phyloP scores from a whole-genome alignment of 2,329 filamentous ascomycete species.

The Ramichloridium luteum region DNA sequence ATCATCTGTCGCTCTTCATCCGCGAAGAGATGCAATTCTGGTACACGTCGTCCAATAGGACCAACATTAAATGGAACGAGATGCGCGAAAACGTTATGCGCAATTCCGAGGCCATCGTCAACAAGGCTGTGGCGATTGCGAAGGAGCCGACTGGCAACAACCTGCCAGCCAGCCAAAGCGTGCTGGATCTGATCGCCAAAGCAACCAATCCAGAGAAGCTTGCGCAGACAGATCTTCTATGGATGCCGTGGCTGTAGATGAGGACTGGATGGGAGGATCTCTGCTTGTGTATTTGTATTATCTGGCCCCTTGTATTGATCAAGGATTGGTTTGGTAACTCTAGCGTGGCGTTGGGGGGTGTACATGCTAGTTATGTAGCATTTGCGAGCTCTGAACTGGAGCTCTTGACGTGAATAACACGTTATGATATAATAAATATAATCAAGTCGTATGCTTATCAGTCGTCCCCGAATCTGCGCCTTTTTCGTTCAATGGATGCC shows the following conservation, averaged over 20 bases:
- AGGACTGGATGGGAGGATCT: no score
- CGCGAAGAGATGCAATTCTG: constrained; percentile 97
- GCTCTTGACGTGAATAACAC: no score
- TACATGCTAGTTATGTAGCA: no score
- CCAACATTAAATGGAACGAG: constrained; percentile 51
- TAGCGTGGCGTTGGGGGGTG: no score
- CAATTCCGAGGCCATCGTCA: constrained; percentile 86
- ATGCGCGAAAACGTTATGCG: constrained; percentile 67
- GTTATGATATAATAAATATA: no score
- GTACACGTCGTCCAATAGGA: constrained; percentile 70
- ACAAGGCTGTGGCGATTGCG: constrained; percentile 74
- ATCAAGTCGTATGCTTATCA: no score
- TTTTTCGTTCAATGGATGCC: no score
- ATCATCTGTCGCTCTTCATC: constrained; percentile 87
- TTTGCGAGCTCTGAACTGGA: no score
- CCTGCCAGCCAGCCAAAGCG: constrained; percentile 89
- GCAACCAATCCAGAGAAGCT: constrained; percentile 87
- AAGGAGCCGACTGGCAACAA: constrained; percentile 53
- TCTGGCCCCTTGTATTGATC: no score
- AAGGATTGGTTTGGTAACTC: no score
- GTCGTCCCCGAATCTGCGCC: no score
- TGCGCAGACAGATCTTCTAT: constrained; percentile 78
- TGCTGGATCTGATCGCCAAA: constrained; percentile 85
- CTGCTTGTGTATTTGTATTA: no score
- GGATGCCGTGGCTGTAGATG: constrained; percentile 98